Base-by-base conservation (phyloP, 768 basidiomycete species). In the Pulveroboletus sp. region DNA sequence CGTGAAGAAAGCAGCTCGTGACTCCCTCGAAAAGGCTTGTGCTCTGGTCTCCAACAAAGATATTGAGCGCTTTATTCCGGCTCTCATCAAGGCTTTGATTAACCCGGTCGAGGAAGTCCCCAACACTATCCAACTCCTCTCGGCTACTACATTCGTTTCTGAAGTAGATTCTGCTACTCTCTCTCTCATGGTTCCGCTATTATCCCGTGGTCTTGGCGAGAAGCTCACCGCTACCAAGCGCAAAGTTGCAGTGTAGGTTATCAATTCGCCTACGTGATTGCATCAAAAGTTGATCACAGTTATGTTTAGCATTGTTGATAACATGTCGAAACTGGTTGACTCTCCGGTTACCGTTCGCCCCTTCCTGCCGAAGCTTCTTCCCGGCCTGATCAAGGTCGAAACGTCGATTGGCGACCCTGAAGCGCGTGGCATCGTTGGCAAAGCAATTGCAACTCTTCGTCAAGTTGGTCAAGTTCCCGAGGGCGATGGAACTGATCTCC, bases 21-120 rank as follows among this genome's bases (percentile, higher is more conserved):
- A 89, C 69, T 86, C 93, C 56, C 84, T 97, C 65, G 90, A 90
- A 62, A 94, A 93, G 78, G 86, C 93, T 57, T 92, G 89, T 63
- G 91, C 91, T 63, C 77, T 97, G 58, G 82, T 96, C 58, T 93
- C 93, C 60, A 97, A 97, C 86, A 97, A 96, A 85, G 94, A 95
- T 75, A 93, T 91, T 51, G 87, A 90, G 82, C 84, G 83, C 73
- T 96, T 89, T 77, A 92, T 98, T 79, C 92, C 91, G 62, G 94
- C 94, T 69, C 84, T 99, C 65, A 94, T 97, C 73, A 93, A 95
- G 72, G 87, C 92, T 69, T 79, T 98, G 66, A 93, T 97, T 75
- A 94, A 99, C 80, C 96, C 96, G 63, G 93, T 96, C 57, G 95
- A 99, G 78, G 96, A 99, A 83, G 94, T 97, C 51, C 89, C 94